Percentiles rank a stretch among this genome's conserved stretches.
These are phyloP conservation scores for Guyanaporus albipodus DNA, from an alignment of 768 basidiomycete genomes.

Conservation along the genomic window DNA sequence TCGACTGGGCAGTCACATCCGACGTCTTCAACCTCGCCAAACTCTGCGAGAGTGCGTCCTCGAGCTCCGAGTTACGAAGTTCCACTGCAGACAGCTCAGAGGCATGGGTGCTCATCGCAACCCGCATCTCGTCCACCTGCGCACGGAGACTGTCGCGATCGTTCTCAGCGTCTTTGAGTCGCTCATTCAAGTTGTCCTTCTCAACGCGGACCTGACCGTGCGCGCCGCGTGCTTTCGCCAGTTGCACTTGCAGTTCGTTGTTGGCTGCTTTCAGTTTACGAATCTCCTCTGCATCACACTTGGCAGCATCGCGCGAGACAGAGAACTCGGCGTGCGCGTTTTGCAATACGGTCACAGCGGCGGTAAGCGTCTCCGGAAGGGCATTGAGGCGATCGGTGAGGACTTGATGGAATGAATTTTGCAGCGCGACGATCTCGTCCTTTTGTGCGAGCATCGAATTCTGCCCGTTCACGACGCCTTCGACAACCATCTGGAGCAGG, in stretches of 20 bases:
- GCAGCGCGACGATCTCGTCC: constrained; percentile 45
- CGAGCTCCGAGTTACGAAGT: constrained; percentile 54
- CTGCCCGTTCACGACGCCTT: constrained; percentile 49
- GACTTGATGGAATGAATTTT: constrained; percentile 51
- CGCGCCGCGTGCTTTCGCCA: constrained; percentile 72
- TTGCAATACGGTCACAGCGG: constrained; percentile 53
- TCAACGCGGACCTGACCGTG: constrained; percentile 79
- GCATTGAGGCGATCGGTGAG: constrained; percentile 49
- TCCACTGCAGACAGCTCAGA: constrained; percentile 47
- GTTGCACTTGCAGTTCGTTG: constrained; percentile 64
- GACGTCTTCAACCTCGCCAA: constrained; percentile 66
- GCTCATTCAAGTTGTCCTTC: constrained; percentile 69
- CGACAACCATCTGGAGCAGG: constrained; percentile 47
- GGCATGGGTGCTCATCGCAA: constrained; percentile 38
- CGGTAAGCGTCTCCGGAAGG: constrained; percentile 57
- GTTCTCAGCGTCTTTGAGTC: constrained; percentile 52
- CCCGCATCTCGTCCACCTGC: constrained; percentile 55
- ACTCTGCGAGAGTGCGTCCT: constrained; percentile 71
- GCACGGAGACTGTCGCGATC: constrained; percentile 61
- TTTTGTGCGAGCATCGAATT: constrained; percentile 44
- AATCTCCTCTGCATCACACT: constrained; percentile 68
- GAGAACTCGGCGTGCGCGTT: constrained; percentile 59
- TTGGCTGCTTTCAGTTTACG: constrained; percentile 51
- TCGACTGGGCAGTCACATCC: constrained; percentile 61
- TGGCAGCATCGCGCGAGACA: constrained; percentile 50